Conservation (phyloP, 2,329 filamentous ascomycete genomes). For the Magnaporthiopsis poae region DNA sequence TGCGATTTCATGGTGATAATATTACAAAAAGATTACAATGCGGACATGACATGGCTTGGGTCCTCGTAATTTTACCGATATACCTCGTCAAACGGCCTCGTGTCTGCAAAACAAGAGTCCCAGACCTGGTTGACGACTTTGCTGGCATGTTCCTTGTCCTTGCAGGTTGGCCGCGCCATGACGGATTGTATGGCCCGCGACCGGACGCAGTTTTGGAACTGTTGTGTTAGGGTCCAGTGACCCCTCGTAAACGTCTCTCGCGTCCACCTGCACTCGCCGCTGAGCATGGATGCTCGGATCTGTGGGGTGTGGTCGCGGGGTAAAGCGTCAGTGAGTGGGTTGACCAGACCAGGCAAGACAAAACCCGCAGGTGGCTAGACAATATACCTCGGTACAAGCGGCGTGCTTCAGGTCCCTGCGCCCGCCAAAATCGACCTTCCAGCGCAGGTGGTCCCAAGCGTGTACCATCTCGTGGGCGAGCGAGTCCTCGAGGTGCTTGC, state of each 20-base stretch:
- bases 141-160: constrained; percentile 74
- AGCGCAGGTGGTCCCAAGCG: constrained; percentile 85
- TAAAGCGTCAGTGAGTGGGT: not conserved
- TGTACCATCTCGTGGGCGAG: constrained; percentile 97
- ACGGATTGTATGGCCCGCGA: constrained; percentile 71
- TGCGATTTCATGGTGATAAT: not conserved
- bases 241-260: constrained; percentile 75
- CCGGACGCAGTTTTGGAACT: constrained; percentile 87
- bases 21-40: not conserved
- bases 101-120: constrained; percentile 93
- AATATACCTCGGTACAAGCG: constrained; percentile 76
- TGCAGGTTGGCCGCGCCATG: constrained; percentile 65
- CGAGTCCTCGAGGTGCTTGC: constrained; percentile 81
- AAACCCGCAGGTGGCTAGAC: constrained; percentile 14
- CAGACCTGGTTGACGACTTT: constrained; percentile 95
- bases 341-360: not conserved
- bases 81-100: constrained; percentile 90
- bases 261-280: constrained; percentile 85
- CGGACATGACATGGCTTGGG: not conserved
- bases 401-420: constrained; percentile 71
- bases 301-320: constrained; percentile 23
- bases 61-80: constrained; percentile 51
- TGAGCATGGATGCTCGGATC: constrained; percentile 88
- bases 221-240: constrained; percentile 81
- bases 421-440: constrained; percentile 74